A percentile compares a stretch with the other conserved stretches of the same genome.
Conservation (phyloP, 768 basidiomycete genomes). For the Rubroboletus pulcherrimus region DNA sequence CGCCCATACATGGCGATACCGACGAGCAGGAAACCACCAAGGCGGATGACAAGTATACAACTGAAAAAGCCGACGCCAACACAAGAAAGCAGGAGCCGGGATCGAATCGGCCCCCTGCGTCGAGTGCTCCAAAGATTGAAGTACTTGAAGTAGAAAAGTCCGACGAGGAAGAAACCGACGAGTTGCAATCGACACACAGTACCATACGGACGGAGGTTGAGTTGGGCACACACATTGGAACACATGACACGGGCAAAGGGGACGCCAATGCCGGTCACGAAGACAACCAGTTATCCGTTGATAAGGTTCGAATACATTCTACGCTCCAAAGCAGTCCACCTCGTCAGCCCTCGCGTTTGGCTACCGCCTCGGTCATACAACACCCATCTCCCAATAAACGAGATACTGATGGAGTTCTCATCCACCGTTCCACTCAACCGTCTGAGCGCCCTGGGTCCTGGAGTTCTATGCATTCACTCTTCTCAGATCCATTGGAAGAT, state of each 20-base stretch:
- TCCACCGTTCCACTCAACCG: neutral
- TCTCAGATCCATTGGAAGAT: conserved; percentile 16
- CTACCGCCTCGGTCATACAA: neutral
- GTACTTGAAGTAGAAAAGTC: conserved; percentile 10
- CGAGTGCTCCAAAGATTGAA: conserved; percentile 8
- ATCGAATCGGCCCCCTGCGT: neutral
- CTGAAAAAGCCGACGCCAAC: neutral
- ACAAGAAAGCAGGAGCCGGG: neutral
- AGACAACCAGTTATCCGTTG: conserved; percentile 1
- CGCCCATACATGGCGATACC: neutral
- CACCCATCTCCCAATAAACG: neutral
- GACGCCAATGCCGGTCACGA: neutral
- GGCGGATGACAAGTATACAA: neutral
- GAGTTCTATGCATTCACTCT: conserved; percentile 25
- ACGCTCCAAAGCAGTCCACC: neutral
- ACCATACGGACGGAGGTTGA: neutral
- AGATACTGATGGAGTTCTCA: neutral
- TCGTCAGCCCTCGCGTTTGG: neutral
- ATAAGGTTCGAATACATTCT: conserved; percentile 4
- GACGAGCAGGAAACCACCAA: neutral
- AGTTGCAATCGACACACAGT: neutral
- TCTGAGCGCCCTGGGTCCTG: neutral
- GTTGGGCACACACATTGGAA: neutral
- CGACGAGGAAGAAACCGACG: conserved; percentile 12
- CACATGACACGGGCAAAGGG: neutral